Conservation (phyloP, 2,329 filamentous ascomycete species). For the Pezicula rhizophila region DNA sequence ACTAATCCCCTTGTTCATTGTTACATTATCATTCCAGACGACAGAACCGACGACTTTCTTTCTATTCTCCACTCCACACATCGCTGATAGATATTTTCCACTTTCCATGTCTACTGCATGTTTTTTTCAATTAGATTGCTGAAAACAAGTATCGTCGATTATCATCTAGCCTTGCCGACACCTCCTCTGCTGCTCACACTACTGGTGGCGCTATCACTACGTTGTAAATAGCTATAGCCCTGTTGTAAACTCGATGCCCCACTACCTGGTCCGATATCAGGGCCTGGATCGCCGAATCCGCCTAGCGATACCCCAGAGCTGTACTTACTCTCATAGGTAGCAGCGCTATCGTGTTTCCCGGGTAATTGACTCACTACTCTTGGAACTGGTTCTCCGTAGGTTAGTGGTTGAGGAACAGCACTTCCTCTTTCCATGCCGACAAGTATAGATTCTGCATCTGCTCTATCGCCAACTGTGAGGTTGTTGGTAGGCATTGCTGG, state of each 20-base stretch:
- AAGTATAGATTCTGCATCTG: background rate
- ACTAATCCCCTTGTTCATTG: background rate
- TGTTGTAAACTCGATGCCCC: constrained; percentile 7
- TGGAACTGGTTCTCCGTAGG: background rate
- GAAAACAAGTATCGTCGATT: too few species aligned
- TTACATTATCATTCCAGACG: background rate
- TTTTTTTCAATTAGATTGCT: too few species aligned
- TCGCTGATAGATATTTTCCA: too few species aligned
- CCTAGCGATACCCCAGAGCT: constrained; percentile 19
- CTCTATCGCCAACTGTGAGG: background rate
- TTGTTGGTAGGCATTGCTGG: background rate
- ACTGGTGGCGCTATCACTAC: constrained; percentile 7
- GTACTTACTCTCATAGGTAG: constrained; percentile 20
- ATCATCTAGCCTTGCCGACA: constrained; percentile 18
- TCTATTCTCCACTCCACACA: too few species aligned
- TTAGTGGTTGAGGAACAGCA: constrained; percentile 3
- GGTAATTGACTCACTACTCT: background rate
- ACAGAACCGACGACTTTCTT: too few species aligned
- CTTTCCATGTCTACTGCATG: constrained; percentile 7
- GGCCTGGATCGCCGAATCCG: constrained; percentile 49
- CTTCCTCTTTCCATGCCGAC: background rate
- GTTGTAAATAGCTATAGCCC: background rate
- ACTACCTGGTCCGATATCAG: constrained; percentile 41
- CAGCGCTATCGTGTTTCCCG: constrained; percentile 3
- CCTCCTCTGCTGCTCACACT: constrained; percentile 14